Conservation (phyloP, 2,329 filamentous ascomycete genomes). For the Paecilomyces sp. region DNA sequence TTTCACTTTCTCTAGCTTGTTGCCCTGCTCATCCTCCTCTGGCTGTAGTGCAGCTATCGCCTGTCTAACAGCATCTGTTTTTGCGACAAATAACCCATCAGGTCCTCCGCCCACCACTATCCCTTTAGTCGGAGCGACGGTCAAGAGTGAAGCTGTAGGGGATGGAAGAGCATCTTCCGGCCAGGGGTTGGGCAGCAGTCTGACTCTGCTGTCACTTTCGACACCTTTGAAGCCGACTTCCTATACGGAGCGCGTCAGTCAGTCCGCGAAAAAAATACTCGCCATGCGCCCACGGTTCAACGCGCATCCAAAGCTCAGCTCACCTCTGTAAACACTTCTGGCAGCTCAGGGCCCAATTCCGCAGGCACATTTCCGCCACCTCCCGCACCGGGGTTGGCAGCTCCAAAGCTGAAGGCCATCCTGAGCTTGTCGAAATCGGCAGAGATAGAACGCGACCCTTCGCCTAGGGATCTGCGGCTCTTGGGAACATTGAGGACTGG, state of each 20-base stretch:
- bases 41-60: slow-evolving; percentile 53
- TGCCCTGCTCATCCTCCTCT: background rate
- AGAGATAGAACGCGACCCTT: slow-evolving; percentile 29
- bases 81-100: slow-evolving; percentile 66
- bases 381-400: slow-evolving; percentile 36
- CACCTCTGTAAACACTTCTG: slow-evolving; percentile 78
- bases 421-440: slow-evolving; percentile 29
- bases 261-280: background rate
- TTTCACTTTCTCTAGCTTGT: slow-evolving; percentile 35
- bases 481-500: slow-evolving; percentile 34
- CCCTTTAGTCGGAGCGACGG: slow-evolving; percentile 70
- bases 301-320: slow-evolving; percentile 7
- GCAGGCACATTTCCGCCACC: slow-evolving; percentile 26
- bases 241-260: slow-evolving; percentile 29
- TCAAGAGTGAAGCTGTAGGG: slow-evolving; percentile 73
- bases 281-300: slow-evolving; percentile 5
- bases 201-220: slow-evolving; percentile 73
- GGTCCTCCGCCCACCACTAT: slow-evolving; percentile 84
- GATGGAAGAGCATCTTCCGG: slow-evolving; percentile 60
- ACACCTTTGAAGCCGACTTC: slow-evolving; percentile 74
- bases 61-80: slow-evolving; percentile 69
- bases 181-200: slow-evolving; percentile 72
- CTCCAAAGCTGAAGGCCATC: slow-evolving; percentile 60
- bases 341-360: slow-evolving; percentile 59
- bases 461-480: slow-evolving; percentile 24